A percentile compares a stretch with the other conserved stretches of the same genome.
Conservation (phyloP, 768 basidiomycete genomes). For the Boletus insuetus region DNA sequence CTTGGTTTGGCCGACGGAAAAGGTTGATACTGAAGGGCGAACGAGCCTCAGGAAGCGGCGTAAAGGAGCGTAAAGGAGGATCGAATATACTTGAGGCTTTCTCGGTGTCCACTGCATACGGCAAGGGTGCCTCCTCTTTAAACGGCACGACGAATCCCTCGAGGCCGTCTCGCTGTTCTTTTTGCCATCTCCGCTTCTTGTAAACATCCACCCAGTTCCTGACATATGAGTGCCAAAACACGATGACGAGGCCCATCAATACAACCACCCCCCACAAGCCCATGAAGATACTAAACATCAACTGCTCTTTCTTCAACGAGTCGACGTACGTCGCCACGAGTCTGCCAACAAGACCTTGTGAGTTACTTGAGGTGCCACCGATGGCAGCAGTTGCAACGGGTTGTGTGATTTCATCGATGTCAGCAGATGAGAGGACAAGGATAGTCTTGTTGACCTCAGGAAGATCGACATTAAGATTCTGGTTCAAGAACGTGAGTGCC, state of each 20-base stretch:
- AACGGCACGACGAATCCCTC: constrained; percentile 39
- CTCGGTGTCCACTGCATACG: constrained; percentile 23
- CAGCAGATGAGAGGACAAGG: constrained; percentile 70
- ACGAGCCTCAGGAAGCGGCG: constrained; percentile 45
- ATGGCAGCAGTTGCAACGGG: constrained; percentile 86
- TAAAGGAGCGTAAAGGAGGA: constrained; percentile 44
- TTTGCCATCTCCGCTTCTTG: constrained; percentile 48
- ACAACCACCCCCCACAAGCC: constrained; percentile 82
- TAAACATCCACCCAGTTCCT: constrained; percentile 45
- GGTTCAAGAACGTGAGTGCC: constrained; percentile 87
- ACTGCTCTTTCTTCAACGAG: constrained; percentile 73
- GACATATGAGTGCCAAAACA: constrained; percentile 73
- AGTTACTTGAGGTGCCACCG: constrained; percentile 49
- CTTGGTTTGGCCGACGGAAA: constrained; percentile 37
- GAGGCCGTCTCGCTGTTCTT: constrained; percentile 48
- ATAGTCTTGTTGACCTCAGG: constrained; percentile 72
- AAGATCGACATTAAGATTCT: constrained; percentile 80
- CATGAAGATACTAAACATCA: constrained; percentile 83
- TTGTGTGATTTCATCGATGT: constrained; percentile 69
- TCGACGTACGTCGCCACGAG: constrained; percentile 72
- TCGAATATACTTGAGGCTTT: constrained; percentile 20
- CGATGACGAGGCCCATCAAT: constrained; percentile 67
- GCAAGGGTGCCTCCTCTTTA: constrained; percentile 12
- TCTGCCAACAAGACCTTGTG: constrained; percentile 64
- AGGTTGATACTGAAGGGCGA: constrained; percentile 32